Percentiles rank a stretch among this genome's conserved stretches.
Evolutionary conservation across 2,329 filamentous ascomycete species (phyloP).

Genomic region (Coniochaeta prunicola): DNA sequence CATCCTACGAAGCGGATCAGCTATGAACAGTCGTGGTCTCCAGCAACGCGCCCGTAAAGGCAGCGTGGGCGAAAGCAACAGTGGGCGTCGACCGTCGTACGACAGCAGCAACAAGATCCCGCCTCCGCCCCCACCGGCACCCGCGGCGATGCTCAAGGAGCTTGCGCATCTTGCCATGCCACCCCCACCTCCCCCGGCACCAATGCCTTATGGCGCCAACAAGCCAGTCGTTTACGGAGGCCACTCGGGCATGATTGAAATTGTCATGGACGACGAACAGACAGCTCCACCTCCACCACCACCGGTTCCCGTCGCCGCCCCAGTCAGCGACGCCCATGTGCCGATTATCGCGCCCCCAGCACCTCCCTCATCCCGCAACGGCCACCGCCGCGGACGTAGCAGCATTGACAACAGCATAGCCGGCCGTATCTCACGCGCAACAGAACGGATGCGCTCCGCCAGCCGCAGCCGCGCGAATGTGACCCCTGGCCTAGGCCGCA

Average conservation of each 20-base stretch:
- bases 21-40: constrained; percentile 38
- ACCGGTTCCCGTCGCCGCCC: constrained; percentile 23
- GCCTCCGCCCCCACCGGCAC: constrained; percentile 45
- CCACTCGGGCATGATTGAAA: constrained; percentile 53
- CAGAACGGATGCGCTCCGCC: constrained; percentile 52
- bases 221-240: constrained; percentile 33
- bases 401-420: constrained; percentile 44
- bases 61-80: constrained; percentile 4
- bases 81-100: constrained; percentile 36
- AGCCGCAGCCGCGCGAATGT: constrained; percentile 43
- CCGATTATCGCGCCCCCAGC: constrained; percentile 37
- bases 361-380: constrained; percentile 30
- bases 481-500: constrained; percentile 21
- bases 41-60: constrained; percentile 21
- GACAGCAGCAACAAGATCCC: constrained; percentile 35
- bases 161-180: constrained; percentile 54
- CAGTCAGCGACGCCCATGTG: constrained; percentile 29
- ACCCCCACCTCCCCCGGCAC: constrained; percentile 55
- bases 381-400: constrained; percentile 52
- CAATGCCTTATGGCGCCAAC: constrained; percentile 37
- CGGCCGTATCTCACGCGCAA: constrained; percentile 48
- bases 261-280: constrained; percentile 57
- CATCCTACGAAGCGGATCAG: constrained; percentile 19
- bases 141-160: constrained; percentile 52
- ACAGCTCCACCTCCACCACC: constrained; percentile 4